Evolutionary conservation across 2,329 filamentous ascomycete species (phyloP).

Genomic region (Ceratocystis albifundus): DNA sequence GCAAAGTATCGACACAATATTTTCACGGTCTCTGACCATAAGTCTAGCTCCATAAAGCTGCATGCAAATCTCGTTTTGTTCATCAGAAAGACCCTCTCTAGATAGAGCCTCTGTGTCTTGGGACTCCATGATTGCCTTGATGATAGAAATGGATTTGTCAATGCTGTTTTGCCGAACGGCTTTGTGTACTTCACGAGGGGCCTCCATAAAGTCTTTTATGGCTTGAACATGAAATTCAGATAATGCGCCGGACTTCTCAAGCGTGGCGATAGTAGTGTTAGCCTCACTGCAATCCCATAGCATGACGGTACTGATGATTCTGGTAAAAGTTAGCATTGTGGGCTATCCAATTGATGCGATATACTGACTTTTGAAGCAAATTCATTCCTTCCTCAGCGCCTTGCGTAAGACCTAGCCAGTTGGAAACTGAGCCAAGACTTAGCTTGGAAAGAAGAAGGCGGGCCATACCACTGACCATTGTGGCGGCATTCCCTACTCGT

Average conservation of each 20-base stretch:
- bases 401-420: conserved; percentile 64
- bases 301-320: conserved; percentile 62
- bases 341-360: background rate
- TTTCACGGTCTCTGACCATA: conserved; percentile 60
- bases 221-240: conserved; percentile 46
- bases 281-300: conserved; percentile 63
- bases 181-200: conserved; percentile 46
- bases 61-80: conserved; percentile 20
- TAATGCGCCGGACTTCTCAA: conserved; percentile 50
- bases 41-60: conserved; percentile 53
- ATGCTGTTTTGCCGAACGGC: conserved; percentile 46
- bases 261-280: conserved; percentile 49
- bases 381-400: conserved; percentile 71
- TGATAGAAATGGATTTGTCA: conserved; percentile 45
- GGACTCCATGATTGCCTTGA: conserved; percentile 51
- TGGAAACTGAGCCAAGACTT: conserved; percentile 60
- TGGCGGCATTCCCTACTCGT: conserved; percentile 64
- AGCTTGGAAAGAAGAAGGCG: conserved; percentile 65
- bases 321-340: conserved; percentile 28
- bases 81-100: conserved; percentile 17
- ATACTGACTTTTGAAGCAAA: conserved; percentile 48
- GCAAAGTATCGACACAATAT: conserved; percentile 56
- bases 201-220: conserved; percentile 47
- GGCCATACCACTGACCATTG: conserved; percentile 68
- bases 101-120: conserved; percentile 35